These are phyloP conservation scores for Elaeis oleifera DNA, from an alignment of 202 grass and related monocot species.

Conservation along the genomic window DNA sequence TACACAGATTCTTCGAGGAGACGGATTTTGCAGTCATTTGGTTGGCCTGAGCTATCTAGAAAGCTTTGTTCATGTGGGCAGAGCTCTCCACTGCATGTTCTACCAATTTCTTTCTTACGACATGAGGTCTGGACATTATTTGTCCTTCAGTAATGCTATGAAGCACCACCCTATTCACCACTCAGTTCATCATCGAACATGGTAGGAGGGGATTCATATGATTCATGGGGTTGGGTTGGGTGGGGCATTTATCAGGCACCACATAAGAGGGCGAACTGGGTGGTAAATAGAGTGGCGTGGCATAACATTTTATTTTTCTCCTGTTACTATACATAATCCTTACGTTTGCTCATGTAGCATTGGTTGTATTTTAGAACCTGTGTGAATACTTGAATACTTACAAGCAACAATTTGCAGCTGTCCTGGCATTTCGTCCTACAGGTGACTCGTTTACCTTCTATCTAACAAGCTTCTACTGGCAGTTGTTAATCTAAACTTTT, in stretches of 20 bases:
- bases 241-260: no score
- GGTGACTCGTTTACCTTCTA: conserved; percentile 21
- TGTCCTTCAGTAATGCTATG: conserved; percentile 4
- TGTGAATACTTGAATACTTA: conserved; percentile 49
- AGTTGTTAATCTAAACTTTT: not conserved
- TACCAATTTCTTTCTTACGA: conserved; percentile 50
- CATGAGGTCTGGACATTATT: conserved; percentile 46
- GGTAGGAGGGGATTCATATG: no score
- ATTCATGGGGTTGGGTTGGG: no score
- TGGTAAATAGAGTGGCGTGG: no score
- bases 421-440: conserved; percentile 78
- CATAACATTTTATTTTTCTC: no score
- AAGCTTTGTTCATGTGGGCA: conserved; percentile 41
- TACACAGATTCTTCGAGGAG: conserved; percentile 63
- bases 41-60: conserved; percentile 52
- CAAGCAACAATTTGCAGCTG: conserved; percentile 40
- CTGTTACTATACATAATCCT: no score
- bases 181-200: no score
- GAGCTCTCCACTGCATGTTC: conserved; percentile 61
- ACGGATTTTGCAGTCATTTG: conserved; percentile 67
- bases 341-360: no score
- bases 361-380: conserved; percentile 38
- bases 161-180: no score
- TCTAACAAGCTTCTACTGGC: conserved; percentile 1
- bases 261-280: no score